Evolutionary conservation across 2,329 filamentous ascomycete species (phyloP).

Genomic region (Davidsoniella virescens): DNA sequence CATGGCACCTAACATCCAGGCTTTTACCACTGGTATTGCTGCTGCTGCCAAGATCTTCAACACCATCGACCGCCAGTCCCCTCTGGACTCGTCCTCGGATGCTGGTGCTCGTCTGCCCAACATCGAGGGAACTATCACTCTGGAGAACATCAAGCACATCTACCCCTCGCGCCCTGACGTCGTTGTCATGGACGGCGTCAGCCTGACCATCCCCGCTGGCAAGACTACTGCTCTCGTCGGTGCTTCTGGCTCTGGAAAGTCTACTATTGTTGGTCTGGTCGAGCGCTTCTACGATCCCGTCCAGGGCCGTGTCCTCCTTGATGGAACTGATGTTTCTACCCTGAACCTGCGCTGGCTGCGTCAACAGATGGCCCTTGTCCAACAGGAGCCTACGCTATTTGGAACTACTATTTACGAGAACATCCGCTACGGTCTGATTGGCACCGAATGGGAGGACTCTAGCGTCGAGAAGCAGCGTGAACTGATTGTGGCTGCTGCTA

Average conservation of each 20-base stretch:
- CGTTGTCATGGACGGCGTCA: constrained; percentile 71
- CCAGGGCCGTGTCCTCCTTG: constrained; percentile 59
- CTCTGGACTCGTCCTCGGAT: constrained; percentile 58
- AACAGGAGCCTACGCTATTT: constrained; percentile 85
- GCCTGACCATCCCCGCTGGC: constrained; percentile 64
- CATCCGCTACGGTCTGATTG: constrained; percentile 79
- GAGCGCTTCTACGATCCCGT: constrained; percentile 92
- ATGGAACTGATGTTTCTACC: constrained; percentile 64
- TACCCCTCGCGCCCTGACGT: constrained; percentile 90
- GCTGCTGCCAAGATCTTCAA: constrained; percentile 85
- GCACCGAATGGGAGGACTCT: constrained; percentile 57
- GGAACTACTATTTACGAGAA: constrained; percentile 79
- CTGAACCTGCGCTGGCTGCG: constrained; percentile 84
- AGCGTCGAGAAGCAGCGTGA: constrained; percentile 50
- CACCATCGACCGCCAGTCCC: constrained; percentile 78
- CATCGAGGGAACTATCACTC: constrained; percentile 61
- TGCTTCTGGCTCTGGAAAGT: constrained; percentile 87
- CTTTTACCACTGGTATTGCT: constrained; percentile 68
- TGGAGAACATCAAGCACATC: constrained; percentile 75
- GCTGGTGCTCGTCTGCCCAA: constrained; percentile 54
- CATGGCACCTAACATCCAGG: constrained; percentile 69
- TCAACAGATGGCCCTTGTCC: constrained; percentile 81
- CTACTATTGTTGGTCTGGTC: constrained; percentile 80
- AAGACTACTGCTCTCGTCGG: constrained; percentile 90
- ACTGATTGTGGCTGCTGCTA: constrained; percentile 64